Evolutionary conservation across 2,329 filamentous ascomycete genomes (phyloP).

Genomic region (Ceratocystis variospora): DNA sequence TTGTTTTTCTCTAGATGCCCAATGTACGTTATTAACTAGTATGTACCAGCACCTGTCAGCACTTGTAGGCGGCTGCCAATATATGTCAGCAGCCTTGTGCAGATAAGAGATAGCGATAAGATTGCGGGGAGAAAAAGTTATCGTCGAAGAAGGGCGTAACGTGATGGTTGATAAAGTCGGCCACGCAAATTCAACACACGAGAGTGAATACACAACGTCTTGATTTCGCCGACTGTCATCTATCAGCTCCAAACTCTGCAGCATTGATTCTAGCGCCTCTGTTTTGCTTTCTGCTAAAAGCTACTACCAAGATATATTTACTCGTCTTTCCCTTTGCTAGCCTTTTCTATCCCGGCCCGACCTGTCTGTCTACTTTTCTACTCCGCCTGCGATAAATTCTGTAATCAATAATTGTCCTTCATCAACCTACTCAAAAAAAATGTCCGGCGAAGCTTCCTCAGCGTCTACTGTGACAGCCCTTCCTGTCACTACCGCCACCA

Average conservation of each 20-base stretch:
- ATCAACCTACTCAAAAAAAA: not conserved
- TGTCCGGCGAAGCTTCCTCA: not conserved
- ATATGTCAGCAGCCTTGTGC: not conserved
- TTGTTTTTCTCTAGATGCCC: no score
- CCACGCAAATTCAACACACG: not conserved
- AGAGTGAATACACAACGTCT: no score
- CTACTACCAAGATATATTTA: no score
- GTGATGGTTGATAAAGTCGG: not conserved
- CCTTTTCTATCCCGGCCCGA: no score
- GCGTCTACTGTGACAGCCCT: not conserved
- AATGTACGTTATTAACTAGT: not conserved
- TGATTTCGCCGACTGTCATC: no score
- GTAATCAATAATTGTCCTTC: no score
- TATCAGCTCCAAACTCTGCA: no score
- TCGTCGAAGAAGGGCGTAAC: not conserved
- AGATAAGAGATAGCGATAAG: conserved; percentile 9
- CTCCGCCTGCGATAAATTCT: no score
- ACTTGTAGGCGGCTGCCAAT: not conserved
- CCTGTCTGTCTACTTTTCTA: no score
- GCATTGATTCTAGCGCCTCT: no score
- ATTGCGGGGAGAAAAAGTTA: conserved; percentile 7
- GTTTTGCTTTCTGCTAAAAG: no score
- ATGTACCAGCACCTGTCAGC: not conserved
- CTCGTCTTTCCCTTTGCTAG: no score
- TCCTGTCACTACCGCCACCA: conserved; percentile 26